Conservation (phyloP, 176 grass and related monocot genomes). For the Neostapfia colusana region DNA sequence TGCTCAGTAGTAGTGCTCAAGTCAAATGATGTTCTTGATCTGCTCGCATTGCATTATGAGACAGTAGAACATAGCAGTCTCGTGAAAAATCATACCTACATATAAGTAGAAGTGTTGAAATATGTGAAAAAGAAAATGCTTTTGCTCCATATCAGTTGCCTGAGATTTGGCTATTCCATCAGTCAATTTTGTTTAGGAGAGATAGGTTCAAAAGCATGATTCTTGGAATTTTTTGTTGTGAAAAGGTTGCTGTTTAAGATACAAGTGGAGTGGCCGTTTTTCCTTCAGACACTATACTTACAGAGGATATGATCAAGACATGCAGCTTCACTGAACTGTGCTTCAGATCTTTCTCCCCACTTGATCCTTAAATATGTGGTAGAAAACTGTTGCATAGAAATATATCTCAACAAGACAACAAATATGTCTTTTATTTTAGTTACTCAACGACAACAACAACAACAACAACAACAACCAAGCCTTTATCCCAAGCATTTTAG, state of each 20-base stretch:
- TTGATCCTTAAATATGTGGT: background rate
- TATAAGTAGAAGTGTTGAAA: background rate
- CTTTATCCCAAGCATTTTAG: too few relatives aligned
- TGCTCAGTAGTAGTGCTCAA: background rate
- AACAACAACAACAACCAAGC: too few relatives aligned
- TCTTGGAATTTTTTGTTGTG: background rate
- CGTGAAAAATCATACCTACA: background rate
- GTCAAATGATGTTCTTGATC: slow-evolving; percentile 6
- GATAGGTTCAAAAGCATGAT: background rate
- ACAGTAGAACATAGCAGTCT: background rate
- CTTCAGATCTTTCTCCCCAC: background rate
- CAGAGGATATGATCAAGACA: background rate
- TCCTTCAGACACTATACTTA: background rate
- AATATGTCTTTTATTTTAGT: background rate
- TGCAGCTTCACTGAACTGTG: background rate
- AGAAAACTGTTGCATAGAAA: background rate
- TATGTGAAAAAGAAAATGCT: background rate
- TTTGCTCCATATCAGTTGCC: background rate
- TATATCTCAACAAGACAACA: background rate
- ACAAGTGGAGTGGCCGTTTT: background rate
- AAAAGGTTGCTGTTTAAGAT: background rate
- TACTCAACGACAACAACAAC: too few relatives aligned
- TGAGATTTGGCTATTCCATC: too few relatives aligned
- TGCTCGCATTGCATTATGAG: background rate
- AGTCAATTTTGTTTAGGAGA: background rate